Base-by-base conservation (phyloP, 257 asterid genomes). In the Nicotiana paniculata region DNA sequence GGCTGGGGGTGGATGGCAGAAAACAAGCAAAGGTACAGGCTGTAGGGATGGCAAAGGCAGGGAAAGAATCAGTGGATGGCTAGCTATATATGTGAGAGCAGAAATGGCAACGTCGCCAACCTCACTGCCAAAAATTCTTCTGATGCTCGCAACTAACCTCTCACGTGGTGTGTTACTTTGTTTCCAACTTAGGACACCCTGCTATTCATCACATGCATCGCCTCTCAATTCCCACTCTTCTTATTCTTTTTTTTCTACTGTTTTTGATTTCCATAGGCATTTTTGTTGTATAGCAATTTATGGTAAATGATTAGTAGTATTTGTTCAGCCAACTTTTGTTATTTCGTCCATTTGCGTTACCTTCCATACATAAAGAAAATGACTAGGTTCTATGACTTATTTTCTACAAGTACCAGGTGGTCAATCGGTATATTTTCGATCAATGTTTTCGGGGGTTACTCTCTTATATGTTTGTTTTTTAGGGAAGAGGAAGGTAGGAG, bases 41-140 rank as follows among this genome's bases (percentile, higher is more conserved):
- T 84, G 84, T 84, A 80, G 74, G 81, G 43, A 81, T 75, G 84
- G 82, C 43, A 33, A 79, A 79, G 46, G 82, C 82, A 79, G 82
- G 11, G 74, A 59, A 39, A 46, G 51, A 35, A 35, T 11, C 51
- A 32, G 24, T 39, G 82, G 51, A 3, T 75, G 63, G 24, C 35
- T 64, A 13, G 43, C 43, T 30, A 64, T 64, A 6, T 3, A 48
- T 46, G 75, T n/a, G 63, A 17, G 37, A 61, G 59, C 72, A 35
- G 72, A 79, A 62, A n/a, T 79, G 8, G 82, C 21, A 58, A 78
- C 59, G 82, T 61, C n/a, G n/a, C 30, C 46, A 46, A 58, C 24
- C 74, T 79, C 48, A 59, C 82, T 79, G 82, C 82, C 82, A 79
- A 61, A 21, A 61, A 3, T 72, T 3, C 21, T 61, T 79, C 61